phyloP scores from a whole-genome alignment of 139 green algal genomes.

The Zygnema circumcarinatum region DNA sequence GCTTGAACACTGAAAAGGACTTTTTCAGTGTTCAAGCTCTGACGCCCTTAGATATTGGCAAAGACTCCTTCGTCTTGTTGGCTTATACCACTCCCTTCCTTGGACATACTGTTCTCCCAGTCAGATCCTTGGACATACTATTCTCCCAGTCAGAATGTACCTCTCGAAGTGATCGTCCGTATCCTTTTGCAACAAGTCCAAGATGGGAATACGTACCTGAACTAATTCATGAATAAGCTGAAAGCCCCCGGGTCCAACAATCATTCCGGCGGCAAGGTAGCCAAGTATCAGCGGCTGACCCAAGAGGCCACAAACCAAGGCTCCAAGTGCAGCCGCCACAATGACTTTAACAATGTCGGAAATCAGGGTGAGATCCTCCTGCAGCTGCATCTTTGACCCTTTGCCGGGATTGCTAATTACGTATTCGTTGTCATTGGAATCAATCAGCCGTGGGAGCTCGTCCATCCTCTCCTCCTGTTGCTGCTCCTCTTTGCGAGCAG shows the following conservation, averaged over 20 bases:
- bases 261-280: slow-evolving; percentile 91
- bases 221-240: slow-evolving; percentile 82
- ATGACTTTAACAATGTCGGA: slow-evolving; percentile 77
- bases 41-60: too few species aligned
- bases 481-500: slow-evolving; percentile 24
- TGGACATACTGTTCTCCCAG: too few species aligned
- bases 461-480: slow-evolving; percentile 55
- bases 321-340: slow-evolving; percentile 69
- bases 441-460: slow-evolving; percentile 92
- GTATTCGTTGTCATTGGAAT: slow-evolving; percentile 96
- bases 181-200: too few species aligned
- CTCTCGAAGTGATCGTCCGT: too few species aligned
- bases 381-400: slow-evolving; percentile 78
- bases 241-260: slow-evolving; percentile 91
- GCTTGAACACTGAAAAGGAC: not conserved
- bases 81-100: too few species aligned
- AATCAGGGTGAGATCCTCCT: slow-evolving; percentile 87
- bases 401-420: slow-evolving; percentile 91
- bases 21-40: not conserved
- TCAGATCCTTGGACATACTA: too few species aligned
- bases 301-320: slow-evolving; percentile 76
- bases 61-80: too few species aligned
- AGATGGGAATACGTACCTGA: too few species aligned
- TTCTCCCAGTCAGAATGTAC: too few species aligned
- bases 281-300: slow-evolving; percentile 82